These are phyloP conservation scores for Aurantiochytrium sp. DNA, from an alignment of 108 stramenopile species.

Conservation along the genomic window DNA sequence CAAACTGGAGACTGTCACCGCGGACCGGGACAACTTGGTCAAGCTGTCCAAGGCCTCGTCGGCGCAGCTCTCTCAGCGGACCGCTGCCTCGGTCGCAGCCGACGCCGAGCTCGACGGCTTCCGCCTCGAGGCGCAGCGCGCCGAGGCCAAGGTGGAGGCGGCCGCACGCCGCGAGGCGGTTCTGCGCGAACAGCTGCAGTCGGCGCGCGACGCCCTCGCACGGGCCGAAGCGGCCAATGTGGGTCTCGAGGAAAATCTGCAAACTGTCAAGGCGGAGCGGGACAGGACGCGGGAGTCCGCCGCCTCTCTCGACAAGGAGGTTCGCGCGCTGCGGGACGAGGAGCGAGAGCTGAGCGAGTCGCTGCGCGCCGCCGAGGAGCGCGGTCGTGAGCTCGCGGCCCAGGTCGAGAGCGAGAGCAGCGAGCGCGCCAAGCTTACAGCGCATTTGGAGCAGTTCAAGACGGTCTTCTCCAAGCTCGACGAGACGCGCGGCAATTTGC, in stretches of 20 bases:
- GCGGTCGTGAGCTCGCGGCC: background rate
- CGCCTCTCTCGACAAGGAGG: background rate
- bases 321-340: background rate
- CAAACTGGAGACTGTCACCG: background rate
- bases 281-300: background rate
- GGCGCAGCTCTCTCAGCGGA: background rate
- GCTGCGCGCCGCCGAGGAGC: background rate
- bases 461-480: slow-evolving; percentile 9
- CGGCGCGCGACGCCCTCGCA: background rate
- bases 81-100: background rate
- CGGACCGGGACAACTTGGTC: background rate
- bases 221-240: background rate
- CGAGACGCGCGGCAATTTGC: background rate
- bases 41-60: background rate
- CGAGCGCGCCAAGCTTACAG: background rate
- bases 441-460: slow-evolving; percentile 28
- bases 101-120: background rate
- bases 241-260: background rate
- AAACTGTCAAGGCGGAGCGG: background rate
- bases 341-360: background rate
- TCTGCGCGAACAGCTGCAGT: background rate
- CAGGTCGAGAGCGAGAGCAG: background rate
- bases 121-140: background rate
- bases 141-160: background rate
- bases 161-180: background rate